phyloP scores from a whole-genome alignment of 352 stramenopile genomes.

The Phytophthora constricta region DNA sequence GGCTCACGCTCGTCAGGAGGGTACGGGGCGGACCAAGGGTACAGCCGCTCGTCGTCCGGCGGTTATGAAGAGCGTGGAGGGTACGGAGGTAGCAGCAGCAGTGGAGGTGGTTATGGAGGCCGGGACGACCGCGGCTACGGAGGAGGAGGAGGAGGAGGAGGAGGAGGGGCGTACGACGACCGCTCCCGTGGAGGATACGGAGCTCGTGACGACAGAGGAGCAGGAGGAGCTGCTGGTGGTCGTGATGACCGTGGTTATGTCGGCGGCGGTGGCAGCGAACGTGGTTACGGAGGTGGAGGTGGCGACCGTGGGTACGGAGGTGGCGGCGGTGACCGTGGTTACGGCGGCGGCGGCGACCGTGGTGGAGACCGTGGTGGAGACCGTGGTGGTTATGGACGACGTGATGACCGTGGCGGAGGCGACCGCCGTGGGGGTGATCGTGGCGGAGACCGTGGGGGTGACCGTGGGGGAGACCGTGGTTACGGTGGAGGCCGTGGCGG shows the following conservation, averaged over 20 bases:
- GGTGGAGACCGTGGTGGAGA: conserved; percentile 13
- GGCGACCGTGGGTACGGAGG: conserved; percentile 22
- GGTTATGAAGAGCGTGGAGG: conserved; percentile 20
- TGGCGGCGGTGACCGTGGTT: conserved; percentile 17
- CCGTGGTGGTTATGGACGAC: conserved; percentile 5
- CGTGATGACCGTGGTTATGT: no score
- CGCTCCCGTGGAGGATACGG: conserved; percentile 29
- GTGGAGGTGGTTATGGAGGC: conserved; percentile 9
- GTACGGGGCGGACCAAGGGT: conserved; percentile 24
- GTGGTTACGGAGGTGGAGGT: conserved; percentile 12
- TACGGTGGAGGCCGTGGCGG: conserved; percentile 36
- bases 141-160: conserved; percentile 23
- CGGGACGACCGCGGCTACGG: conserved; percentile 35
- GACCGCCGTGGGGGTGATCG: conserved; percentile 15
- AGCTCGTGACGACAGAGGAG: conserved; percentile 13
- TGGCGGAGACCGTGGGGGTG: conserved; percentile 30
- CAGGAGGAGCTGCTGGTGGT: conserved; percentile 13
- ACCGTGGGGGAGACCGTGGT: conserved; percentile 26
- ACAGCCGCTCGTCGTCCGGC: conserved; percentile 30
- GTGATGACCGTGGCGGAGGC: conserved; percentile 2
- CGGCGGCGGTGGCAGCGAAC: conserved; percentile 17
- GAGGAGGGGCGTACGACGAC: conserved; percentile 28
- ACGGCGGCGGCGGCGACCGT: conserved; percentile 19
- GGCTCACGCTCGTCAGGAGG: conserved; percentile 20
- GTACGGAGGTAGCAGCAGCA: conserved; percentile 1